These are phyloP conservation scores for Saksenaea vasiformis DNA, from an alignment of 371 early-diverging fungal species.

Conservation along the genomic window DNA sequence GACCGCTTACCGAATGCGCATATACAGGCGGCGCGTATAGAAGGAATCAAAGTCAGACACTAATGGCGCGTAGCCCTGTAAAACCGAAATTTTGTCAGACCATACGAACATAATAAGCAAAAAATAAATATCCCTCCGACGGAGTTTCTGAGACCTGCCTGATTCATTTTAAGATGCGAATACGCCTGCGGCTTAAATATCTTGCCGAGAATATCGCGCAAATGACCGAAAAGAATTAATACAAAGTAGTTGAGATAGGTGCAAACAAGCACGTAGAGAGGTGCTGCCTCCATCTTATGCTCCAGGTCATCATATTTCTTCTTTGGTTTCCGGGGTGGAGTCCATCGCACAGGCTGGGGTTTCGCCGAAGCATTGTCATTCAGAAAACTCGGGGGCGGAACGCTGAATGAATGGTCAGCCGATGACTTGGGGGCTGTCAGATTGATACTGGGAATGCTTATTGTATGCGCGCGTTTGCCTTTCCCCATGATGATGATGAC, in stretches of 20 bases:
- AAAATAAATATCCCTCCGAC: too few relatives aligned
- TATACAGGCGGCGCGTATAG: slow-evolving; percentile 94
- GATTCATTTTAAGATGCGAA: slow-evolving; percentile 68
- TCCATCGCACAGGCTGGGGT: slow-evolving; percentile 10
- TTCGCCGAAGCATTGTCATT: slow-evolving; percentile 5
- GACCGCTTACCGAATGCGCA: slow-evolving; percentile 77
- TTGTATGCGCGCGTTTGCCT: slow-evolving; percentile 36
- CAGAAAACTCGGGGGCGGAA: slow-evolving; percentile 11
- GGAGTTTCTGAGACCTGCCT: slow-evolving; percentile 58
- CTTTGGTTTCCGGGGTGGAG: slow-evolving; percentile 17
- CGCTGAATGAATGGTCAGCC: slow-evolving; percentile 20
- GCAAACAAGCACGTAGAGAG: slow-evolving; percentile 77
- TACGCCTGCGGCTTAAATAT: slow-evolving; percentile 71
- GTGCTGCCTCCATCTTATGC: slow-evolving; percentile 15
- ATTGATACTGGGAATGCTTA: slow-evolving; percentile 25
- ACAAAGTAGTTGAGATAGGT: slow-evolving; percentile 97
- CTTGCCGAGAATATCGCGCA: slow-evolving; percentile 89
- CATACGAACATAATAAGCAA: neutral
- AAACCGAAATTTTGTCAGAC: slow-evolving; percentile 6
- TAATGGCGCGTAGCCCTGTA: slow-evolving; percentile 86
- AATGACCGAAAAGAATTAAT: slow-evolving; percentile 92
- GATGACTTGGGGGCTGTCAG: slow-evolving; percentile 23
- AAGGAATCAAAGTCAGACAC: slow-evolving; percentile 97
- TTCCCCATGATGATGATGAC: slow-evolving; percentile 29
- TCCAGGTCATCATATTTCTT: slow-evolving; percentile 24